Percentiles rank a stretch among this genome's conserved stretches.
phyloP scores from a whole-genome alignment of 1,284 basidiomycete species.

The Ceratobasidium sp. region DNA sequence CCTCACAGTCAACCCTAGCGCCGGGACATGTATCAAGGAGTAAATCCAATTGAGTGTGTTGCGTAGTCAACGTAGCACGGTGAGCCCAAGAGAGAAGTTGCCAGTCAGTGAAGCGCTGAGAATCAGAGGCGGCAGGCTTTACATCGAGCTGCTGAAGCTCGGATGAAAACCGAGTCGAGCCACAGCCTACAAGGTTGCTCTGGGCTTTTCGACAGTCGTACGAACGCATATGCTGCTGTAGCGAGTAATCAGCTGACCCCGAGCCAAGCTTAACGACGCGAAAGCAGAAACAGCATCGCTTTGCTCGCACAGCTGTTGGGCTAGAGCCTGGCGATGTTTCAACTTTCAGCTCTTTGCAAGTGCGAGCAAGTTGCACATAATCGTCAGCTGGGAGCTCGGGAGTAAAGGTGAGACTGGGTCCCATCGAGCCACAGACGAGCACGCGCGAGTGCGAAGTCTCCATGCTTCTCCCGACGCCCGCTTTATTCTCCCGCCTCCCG shows the following conservation, averaged over 20 bases:
- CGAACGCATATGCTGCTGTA: constrained; percentile 14
- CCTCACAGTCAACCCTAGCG: neutral
- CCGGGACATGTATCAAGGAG: too few relatives aligned
- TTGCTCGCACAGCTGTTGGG: neutral
- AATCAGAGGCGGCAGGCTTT: too few relatives aligned
- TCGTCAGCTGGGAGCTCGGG: neutral
- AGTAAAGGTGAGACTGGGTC: too few relatives aligned
- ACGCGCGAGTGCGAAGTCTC: neutral
- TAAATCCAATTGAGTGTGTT: too few relatives aligned
- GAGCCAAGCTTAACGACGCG: neutral
- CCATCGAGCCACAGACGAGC: neutral
- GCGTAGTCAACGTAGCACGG: too few relatives aligned
- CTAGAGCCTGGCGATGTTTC: neutral
- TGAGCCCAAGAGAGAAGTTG: too few relatives aligned
- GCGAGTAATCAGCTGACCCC: neutral
- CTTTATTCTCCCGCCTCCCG: neutral
- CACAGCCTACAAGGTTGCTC: too few relatives aligned
- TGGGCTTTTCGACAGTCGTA: neutral
- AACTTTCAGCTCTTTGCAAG: neutral
- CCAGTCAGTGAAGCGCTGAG: too few relatives aligned
- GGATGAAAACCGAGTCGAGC: too few relatives aligned
- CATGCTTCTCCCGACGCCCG: neutral
- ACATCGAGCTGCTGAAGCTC: too few relatives aligned
- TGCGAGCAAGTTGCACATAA: neutral
- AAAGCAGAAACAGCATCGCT: neutral